These are phyloP conservation scores for Suillus ampliporus DNA, from an alignment of 768 basidiomycete genomes.

Conservation along the genomic window DNA sequence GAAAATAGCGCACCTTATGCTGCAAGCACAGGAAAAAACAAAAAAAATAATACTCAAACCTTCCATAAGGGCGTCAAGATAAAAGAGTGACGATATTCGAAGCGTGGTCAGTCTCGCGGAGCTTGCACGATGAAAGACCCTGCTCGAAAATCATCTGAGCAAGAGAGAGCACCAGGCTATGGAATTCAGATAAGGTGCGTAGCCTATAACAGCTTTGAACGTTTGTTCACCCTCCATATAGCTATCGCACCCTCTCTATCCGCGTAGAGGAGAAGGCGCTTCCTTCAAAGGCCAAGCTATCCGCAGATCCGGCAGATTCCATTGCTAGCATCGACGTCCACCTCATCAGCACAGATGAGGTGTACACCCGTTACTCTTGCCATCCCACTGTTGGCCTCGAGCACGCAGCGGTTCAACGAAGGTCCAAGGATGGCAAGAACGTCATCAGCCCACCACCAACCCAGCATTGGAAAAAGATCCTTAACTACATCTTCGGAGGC, in stretches of 20 bases:
- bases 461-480: slow-evolving; percentile 53
- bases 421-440: slow-evolving; percentile 49
- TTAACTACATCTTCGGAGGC: slow-evolving; percentile 61
- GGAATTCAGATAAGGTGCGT: slow-evolving; percentile 37
- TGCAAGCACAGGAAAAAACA: slow-evolving; percentile 7
- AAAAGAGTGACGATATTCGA: slow-evolving; percentile 14
- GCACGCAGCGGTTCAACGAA: slow-evolving; percentile 45
- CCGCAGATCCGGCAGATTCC: slow-evolving; percentile 41
- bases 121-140: not conserved
- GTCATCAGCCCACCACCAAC: slow-evolving; percentile 53
- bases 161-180: slow-evolving; percentile 23
- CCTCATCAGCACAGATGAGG: slow-evolving; percentile 44
- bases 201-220: not conserved
- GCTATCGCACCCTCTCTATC: slow-evolving; percentile 53
- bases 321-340: slow-evolving; percentile 57
- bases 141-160: slow-evolving; percentile 22
- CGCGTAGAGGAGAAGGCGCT: slow-evolving; percentile 41
- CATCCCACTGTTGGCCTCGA: slow-evolving; percentile 55
- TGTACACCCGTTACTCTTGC: slow-evolving; percentile 49
- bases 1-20: slow-evolving; percentile 28
- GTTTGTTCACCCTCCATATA: slow-evolving; percentile 11
- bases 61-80: slow-evolving; percentile 12
- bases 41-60: slow-evolving; percentile 6
- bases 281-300: slow-evolving; percentile 22
- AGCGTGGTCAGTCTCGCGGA: not conserved